Evolutionary conservation across 768 basidiomycete genomes (phyloP).

Genomic region (Gautieria morchelliformis): DNA sequence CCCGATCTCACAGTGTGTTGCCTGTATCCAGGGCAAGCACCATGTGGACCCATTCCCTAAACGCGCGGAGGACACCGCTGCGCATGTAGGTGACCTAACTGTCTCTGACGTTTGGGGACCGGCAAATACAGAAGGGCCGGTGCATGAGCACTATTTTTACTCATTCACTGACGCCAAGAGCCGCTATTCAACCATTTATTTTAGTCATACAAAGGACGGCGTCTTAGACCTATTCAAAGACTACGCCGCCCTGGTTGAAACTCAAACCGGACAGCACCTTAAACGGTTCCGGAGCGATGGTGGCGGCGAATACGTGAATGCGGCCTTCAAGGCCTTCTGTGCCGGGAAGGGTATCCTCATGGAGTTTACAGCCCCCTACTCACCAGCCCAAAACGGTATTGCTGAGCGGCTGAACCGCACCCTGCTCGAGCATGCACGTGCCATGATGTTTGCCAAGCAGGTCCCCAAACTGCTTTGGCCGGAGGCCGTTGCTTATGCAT

Average conservation of each 20-base stretch:
- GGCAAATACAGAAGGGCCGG: background rate
- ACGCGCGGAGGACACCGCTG: background rate
- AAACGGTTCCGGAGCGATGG: background rate
- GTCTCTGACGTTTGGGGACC: background rate
- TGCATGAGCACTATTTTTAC: background rate
- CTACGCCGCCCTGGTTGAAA: background rate
- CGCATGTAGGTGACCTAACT: background rate
- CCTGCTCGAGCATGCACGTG: background rate
- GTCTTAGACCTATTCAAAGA: background rate
- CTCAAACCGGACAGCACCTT: background rate
- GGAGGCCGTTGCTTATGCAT: background rate
- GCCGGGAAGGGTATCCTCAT: conserved; percentile 19
- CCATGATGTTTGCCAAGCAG: background rate
- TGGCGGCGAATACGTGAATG: conserved; percentile 11
- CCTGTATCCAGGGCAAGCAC: background rate
- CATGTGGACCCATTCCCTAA: background rate
- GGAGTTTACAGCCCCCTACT: conserved; percentile 26
- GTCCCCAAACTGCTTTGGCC: background rate
- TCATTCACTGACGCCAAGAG: background rate
- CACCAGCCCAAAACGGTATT: conserved; percentile 28
- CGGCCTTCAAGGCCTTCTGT: conserved; percentile 15
- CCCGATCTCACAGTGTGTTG: background rate
- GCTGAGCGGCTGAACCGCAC: background rate
- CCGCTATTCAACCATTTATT: background rate
- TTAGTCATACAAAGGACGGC: background rate